Evolutionary conservation across 192 early-diverging fungal genomes (phyloP).

Genomic region (Coemansia sp.): DNA sequence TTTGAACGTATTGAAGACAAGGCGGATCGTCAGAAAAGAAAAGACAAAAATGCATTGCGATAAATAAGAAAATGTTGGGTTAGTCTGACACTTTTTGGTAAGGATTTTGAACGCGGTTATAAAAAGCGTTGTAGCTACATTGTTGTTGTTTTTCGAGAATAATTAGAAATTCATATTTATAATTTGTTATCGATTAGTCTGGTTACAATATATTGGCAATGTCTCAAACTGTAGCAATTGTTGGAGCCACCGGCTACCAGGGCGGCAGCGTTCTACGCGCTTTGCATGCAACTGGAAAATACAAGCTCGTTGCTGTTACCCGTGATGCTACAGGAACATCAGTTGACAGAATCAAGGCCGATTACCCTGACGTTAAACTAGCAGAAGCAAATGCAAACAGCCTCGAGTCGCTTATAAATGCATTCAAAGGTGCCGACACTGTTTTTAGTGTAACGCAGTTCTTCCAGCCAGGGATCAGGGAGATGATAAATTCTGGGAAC

Average conservation of each 20-base stretch:
- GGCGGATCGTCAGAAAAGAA: too few species aligned
- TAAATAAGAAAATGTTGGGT: too few species aligned
- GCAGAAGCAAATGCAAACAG: slow-evolving; percentile 23
- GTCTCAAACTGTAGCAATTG: slow-evolving; percentile 26
- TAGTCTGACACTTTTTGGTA: too few species aligned
- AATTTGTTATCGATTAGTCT: background rate
- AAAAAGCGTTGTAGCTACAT: too few species aligned
- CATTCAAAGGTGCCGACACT: slow-evolving; percentile 22
- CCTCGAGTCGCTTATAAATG: slow-evolving; percentile 18
- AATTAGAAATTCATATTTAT: background rate
- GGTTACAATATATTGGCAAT: slow-evolving; percentile 8
- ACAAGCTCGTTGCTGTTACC: slow-evolving; percentile 33
- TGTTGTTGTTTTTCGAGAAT: too few species aligned
- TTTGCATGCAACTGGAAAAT: slow-evolving; percentile 23
- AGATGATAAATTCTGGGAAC: slow-evolving; percentile 12
- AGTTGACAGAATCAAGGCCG: slow-evolving; percentile 8
- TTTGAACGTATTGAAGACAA: too few species aligned
- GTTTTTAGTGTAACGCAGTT: slow-evolving; percentile 45
- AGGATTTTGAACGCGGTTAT: too few species aligned
- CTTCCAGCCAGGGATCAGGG: slow-evolving; percentile 15
- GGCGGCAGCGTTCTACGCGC: slow-evolving; percentile 43
- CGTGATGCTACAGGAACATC: slow-evolving; percentile 18
- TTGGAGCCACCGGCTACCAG: slow-evolving; percentile 46
- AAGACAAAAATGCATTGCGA: too few species aligned
- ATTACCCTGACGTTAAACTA: slow-evolving; percentile 35